These are phyloP conservation scores for Umbelopsis sp. DNA, from an alignment of 192 early-diverging fungal genomes.

Conservation along the genomic window DNA sequence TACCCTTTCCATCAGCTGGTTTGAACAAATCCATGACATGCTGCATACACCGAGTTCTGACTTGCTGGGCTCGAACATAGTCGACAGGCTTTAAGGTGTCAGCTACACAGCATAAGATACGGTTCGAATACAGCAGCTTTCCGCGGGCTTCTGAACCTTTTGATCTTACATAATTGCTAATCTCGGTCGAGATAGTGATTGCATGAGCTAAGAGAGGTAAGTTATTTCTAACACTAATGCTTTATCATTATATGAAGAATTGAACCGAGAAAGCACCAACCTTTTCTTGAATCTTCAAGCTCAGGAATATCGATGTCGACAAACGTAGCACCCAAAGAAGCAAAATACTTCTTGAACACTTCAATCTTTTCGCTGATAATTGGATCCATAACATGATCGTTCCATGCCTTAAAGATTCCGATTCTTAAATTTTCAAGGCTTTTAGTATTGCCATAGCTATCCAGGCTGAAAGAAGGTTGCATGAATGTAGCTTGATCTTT, in stretches of 20 bases:
- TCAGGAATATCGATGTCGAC: slow-evolving; percentile 66
- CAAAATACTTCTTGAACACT: slow-evolving; percentile 39
- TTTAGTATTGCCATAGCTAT: slow-evolving; percentile 23
- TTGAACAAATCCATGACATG: slow-evolving; percentile 52
- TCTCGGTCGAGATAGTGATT: slow-evolving; percentile 67
- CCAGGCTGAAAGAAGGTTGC: slow-evolving; percentile 56
- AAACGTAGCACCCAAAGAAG: slow-evolving; percentile 59
- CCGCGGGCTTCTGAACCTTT: slow-evolving; percentile 24
- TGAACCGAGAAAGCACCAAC: background rate
- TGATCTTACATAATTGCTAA: slow-evolving; percentile 41
- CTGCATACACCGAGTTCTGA: slow-evolving; percentile 59
- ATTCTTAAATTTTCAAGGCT: slow-evolving; percentile 56
- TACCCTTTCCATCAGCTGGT: slow-evolving; percentile 28
- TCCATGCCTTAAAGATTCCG: slow-evolving; percentile 58
- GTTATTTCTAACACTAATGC: no score
- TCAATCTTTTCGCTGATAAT: slow-evolving; percentile 35
- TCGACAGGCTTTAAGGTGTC: slow-evolving; percentile 43
- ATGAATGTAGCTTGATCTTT: slow-evolving; percentile 47
- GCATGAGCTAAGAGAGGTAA: slow-evolving; percentile 49
- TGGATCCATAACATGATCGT: slow-evolving; percentile 42
- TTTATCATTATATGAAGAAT: no score
- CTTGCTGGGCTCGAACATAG: slow-evolving; percentile 54
- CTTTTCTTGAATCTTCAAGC: slow-evolving; percentile 52
- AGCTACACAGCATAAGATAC: slow-evolving; percentile 42
- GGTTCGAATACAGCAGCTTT: slow-evolving; percentile 48